Evolutionary conservation across 257 asterid species (phyloP).

Genomic region (Forsythia viridissima): DNA sequence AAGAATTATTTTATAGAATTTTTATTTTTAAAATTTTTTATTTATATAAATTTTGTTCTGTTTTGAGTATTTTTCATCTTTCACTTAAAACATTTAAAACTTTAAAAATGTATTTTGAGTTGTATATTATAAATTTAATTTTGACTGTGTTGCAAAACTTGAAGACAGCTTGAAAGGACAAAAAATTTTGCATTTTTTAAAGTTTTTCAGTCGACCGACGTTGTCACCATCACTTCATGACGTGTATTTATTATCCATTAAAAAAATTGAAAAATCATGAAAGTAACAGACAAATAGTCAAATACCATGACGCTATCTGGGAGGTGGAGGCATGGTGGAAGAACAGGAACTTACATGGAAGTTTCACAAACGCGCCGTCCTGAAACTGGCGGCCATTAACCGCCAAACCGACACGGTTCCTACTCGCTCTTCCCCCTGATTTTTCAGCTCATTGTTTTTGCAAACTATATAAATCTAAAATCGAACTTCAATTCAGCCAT

Average conservation of each 20-base stretch:
- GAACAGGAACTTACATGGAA: neutral
- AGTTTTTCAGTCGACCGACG: no score
- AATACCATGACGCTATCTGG: neutral
- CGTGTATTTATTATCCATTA: neutral
- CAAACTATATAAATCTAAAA: neutral
- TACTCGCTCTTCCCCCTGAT: neutral
- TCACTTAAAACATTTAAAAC: no score
- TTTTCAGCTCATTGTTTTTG: neutral
- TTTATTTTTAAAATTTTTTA: no score
- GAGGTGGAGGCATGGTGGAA: neutral
- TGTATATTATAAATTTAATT: no score
- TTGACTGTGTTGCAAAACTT: no score
- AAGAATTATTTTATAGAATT: no score
- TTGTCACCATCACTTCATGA: neutral
- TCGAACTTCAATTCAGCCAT: neutral
- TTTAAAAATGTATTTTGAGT: no score
- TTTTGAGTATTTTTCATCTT: no score
- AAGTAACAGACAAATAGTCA: neutral
- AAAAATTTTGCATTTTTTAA: no score
- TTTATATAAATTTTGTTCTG: no score
- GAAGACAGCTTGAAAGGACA: no score
- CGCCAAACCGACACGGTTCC: conserved; percentile 4
- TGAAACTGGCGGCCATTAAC: neutral
- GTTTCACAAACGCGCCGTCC: neutral
- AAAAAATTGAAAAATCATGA: neutral